Conservation (phyloP, 805 yeast species). For the Ogataea methylovora region DNA sequence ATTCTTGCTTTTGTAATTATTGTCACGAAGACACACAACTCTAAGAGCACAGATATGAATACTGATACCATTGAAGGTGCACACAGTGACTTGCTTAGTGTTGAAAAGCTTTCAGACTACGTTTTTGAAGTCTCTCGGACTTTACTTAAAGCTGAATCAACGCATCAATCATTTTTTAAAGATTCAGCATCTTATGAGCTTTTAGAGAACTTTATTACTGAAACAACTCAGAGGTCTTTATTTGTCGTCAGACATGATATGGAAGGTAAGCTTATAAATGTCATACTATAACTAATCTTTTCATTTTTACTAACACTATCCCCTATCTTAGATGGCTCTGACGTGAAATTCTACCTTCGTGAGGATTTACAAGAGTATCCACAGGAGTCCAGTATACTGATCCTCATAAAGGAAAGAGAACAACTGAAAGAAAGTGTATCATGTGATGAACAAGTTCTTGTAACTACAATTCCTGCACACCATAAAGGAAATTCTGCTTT, state of each 20-base stretch:
- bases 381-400: background rate
- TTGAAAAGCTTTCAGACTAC: background rate
- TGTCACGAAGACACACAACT: too few species aligned
- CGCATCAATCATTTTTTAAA: too few species aligned
- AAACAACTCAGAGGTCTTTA: background rate
- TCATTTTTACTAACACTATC: too few species aligned
- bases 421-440: background rate
- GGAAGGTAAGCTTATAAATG: background rate
- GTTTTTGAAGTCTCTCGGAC: background rate
- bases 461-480: background rate
- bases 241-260: background rate
- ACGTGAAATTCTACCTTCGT: too few species aligned
- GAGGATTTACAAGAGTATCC: too few species aligned
- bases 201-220: background rate
- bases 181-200: background rate
- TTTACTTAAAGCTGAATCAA: background rate
- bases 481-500: slow-evolving; percentile 13
- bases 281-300: too few species aligned
- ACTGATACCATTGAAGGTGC: too few species aligned
- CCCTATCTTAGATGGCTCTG: too few species aligned
- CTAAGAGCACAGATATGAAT: too few species aligned
- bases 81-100: too few species aligned
- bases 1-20: too few species aligned
- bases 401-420: background rate
- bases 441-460: background rate